phyloP scores from a whole-genome alignment of 768 basidiomycete genomes.

The Tubosaeta brunneosetosa region DNA sequence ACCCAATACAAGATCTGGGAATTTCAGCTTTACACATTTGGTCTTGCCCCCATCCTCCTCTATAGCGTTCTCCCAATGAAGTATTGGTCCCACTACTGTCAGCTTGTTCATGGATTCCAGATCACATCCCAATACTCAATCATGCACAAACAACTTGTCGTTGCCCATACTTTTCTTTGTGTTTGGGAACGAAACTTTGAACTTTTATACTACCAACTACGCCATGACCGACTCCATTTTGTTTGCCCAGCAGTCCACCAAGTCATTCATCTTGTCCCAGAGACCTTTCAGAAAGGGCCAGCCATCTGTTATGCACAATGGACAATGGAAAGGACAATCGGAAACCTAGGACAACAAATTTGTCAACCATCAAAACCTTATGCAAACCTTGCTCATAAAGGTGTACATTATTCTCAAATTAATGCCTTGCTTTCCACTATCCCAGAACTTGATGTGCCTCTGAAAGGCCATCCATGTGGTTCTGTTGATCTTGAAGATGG shows the following conservation, averaged over 20 bases:
- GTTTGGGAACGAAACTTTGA: slow-evolving; percentile 30
- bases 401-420: not conserved
- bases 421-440: not conserved
- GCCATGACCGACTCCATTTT: slow-evolving; percentile 28
- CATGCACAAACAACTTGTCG: slow-evolving; percentile 4
- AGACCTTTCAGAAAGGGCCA: not conserved
- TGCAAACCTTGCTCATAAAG: not conserved
- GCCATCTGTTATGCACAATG: slow-evolving; percentile 23
- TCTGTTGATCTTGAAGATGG: not conserved
- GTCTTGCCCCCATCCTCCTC: slow-evolving; percentile 17
- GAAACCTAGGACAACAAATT: slow-evolving; percentile 26
- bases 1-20: slow-evolving; percentile 29
- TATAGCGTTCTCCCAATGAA: slow-evolving; percentile 7
- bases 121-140: slow-evolving; percentile 20
- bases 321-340: slow-evolving; percentile 28
- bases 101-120: slow-evolving; percentile 18
- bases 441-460: not conserved
- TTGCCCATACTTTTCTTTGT: slow-evolving; percentile 13
- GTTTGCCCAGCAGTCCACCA: slow-evolving; percentile 27
- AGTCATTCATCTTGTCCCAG: slow-evolving; percentile 19
- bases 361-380: slow-evolving; percentile 1
- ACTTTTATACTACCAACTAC: slow-evolving; percentile 22
- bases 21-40: slow-evolving; percentile 17
- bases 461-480: not conserved
- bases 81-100: slow-evolving; percentile 21